These are phyloP conservation scores for Amanita pallidorosea DNA, from an alignment of 768 basidiomycete genomes.

Conservation along the genomic window DNA sequence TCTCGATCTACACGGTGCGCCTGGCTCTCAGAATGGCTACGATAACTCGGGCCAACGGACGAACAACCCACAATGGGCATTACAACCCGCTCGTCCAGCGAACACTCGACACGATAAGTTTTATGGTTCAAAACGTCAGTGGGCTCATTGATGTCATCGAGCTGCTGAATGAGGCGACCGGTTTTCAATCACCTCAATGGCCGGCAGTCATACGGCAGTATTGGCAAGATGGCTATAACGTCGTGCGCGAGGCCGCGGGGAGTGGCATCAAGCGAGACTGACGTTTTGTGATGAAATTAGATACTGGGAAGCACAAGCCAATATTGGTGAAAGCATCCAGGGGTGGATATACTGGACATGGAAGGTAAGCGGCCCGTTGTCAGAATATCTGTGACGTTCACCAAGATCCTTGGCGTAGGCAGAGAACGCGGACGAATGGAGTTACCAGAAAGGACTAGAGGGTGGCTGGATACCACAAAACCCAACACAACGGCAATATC, in stretches of 20 bases:
- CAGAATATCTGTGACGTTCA: not conserved
- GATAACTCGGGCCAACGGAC: conserved; percentile 69
- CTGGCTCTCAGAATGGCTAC: conserved; percentile 56
- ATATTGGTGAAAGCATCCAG: conserved; percentile 57
- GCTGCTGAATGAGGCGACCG: conserved; percentile 61
- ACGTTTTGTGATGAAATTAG: too few species aligned
- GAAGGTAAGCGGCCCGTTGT: conserved; percentile 40
- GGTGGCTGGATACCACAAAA: conserved; percentile 73
- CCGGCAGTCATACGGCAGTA: conserved; percentile 36
- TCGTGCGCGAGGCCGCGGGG: conserved; percentile 40
- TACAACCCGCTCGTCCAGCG: conserved; percentile 32
- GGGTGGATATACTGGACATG: conserved; percentile 77
- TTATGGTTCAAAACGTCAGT: conserved; percentile 41
- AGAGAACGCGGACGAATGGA: conserved; percentile 68
- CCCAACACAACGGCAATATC: conserved; percentile 53
- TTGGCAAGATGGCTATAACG: conserved; percentile 49
- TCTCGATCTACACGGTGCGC: conserved; percentile 68
- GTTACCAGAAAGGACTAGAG: conserved; percentile 61
- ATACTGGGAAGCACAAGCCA: conserved; percentile 76
- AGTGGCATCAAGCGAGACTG: conserved; percentile 23
- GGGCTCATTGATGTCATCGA: conserved; percentile 55
- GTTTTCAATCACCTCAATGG: conserved; percentile 34
- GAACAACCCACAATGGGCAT: conserved; percentile 43
- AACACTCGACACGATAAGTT: conserved; percentile 49
- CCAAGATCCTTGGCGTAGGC: conserved; percentile 20